Conservation (phyloP, 495 filamentous ascomycete species). For the Hypoxylon lenormandii region DNA sequence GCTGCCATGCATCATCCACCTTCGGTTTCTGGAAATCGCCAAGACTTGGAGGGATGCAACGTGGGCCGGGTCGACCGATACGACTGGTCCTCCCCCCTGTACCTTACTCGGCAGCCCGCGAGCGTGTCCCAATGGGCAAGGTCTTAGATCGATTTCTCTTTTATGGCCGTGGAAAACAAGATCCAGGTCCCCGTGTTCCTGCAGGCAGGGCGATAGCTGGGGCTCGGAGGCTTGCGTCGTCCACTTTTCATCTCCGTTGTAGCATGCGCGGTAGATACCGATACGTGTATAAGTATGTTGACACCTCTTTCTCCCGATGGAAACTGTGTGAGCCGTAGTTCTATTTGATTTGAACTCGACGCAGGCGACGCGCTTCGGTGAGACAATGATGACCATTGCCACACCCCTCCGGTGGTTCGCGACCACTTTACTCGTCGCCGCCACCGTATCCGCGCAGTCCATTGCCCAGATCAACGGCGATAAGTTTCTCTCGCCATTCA, state of each 20-base stretch:
- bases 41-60: conserved; percentile 30
- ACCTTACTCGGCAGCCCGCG: conserved; percentile 1
- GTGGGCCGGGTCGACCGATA: conserved; percentile 32
- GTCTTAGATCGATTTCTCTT: conserved; percentile 20
- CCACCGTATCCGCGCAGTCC: conserved; percentile 56
- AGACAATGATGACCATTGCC: conserved; percentile 23
- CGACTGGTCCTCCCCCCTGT: conserved; percentile 29
- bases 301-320: neutral
- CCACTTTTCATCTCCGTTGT: conserved; percentile 35
- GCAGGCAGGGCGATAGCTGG: conserved; percentile 23
- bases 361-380: neutral
- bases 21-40: conserved; percentile 48
- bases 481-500: conserved; percentile 68
- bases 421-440: conserved; percentile 15
- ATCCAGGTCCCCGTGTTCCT: conserved; percentile 37
- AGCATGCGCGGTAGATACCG: neutral
- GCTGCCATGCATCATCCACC: conserved; percentile 30
- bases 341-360: neutral
- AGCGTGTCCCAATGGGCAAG: conserved; percentile 30
- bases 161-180: conserved; percentile 15
- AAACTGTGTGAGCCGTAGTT: neutral
- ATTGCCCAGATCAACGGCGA: conserved; percentile 73
- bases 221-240: conserved; percentile 6
- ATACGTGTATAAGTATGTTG: conserved; percentile 12
- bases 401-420: conserved; percentile 11